Evolutionary conservation across 2,329 filamentous ascomycete genomes (phyloP), one percentile per base, ranked within the genome.

Genomic region (Hypoxylon sp.): DNA sequence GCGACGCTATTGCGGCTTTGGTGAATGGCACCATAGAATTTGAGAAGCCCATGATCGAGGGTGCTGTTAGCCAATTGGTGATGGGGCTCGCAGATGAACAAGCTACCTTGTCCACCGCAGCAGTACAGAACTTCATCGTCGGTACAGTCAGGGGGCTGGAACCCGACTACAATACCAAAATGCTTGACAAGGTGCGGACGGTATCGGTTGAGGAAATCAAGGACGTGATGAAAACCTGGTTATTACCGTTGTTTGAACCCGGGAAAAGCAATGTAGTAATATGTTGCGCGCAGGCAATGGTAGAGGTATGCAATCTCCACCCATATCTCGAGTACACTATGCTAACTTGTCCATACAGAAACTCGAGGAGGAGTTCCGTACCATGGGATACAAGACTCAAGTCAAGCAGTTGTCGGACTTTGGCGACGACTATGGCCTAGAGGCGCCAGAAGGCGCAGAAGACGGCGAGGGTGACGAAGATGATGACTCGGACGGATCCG

Each of bases 41-140:
- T 52, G 92, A 98, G 70, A 85, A 87, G 51, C 82, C 93, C 56
- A 88, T 93, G 65, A 85, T 98, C 8, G 92, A 98, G 74, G 93
- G 92, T 4, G 92, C 94, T 3, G 90, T 99, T 58, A 95, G 90
- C 70, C 89, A 88, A 66, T 92, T 99, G 55, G 92, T 99, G 27
- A 88, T 93, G 60, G 83, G 81, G 47, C 90, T 96, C 70, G 95
- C 93, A 1, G 91, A 97, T 67, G 91, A 96, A 70, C 92, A 97
- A 74, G 83, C 89, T 2, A 97, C 91, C 0, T 91, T 96, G 82
- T 84, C 88, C 5, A 85, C 83, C 38, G 93, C 95, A 0, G 95
- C 93, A 0, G 84, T 88, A 69, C 87, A 90, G 66, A 94, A 91
- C 70, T 99, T 96, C 73, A 82, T 93, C 9, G 86, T 89, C 58